Conservation (phyloP, 225 moss, liverwort and hornwort genomes). For the Marchantia polymorpha region DNA sequence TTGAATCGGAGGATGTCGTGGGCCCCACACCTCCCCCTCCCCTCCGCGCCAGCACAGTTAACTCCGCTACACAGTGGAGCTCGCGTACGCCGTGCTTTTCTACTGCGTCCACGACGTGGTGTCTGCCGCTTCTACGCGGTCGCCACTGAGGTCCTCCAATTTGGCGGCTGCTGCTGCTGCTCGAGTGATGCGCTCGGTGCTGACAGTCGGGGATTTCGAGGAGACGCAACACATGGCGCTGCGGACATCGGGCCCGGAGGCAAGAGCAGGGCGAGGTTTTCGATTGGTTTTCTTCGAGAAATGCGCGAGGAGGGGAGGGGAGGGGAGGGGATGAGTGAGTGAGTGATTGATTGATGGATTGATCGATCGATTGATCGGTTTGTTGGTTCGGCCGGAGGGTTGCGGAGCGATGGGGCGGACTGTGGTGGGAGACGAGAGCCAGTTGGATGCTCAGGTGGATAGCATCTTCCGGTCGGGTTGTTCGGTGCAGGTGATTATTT, state of each 20-base stretch:
- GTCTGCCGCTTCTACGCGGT: too few species aligned
- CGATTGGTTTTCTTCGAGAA: background rate
- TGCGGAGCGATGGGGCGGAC: conserved; percentile 62
- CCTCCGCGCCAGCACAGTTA: too few species aligned
- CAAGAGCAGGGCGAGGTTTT: background rate
- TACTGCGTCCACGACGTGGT: too few species aligned
- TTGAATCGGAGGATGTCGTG: background rate
- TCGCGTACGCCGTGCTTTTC: too few species aligned
- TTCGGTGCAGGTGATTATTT: conserved; percentile 57
- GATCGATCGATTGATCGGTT: background rate
- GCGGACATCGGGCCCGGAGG: too few species aligned
- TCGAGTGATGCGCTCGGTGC: too few species aligned
- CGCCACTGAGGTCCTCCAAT: too few species aligned
- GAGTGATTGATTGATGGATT: background rate
- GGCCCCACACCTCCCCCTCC: background rate
- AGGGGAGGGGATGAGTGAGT: background rate
- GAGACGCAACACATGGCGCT: too few species aligned
- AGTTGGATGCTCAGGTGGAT: conserved; percentile 69
- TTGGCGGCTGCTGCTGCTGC: too few species aligned
- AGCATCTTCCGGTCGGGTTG: conserved; percentile 51
- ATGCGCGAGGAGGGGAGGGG: background rate
- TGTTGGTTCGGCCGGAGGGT: background rate
- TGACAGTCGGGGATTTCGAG: too few species aligned
- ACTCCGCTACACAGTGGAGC: too few species aligned
- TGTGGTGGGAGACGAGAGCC: conserved; percentile 80